These are phyloP conservation scores for Aurantiochytrium sp. DNA, from an alignment of 108 stramenopile genomes.

Conservation along the genomic window DNA sequence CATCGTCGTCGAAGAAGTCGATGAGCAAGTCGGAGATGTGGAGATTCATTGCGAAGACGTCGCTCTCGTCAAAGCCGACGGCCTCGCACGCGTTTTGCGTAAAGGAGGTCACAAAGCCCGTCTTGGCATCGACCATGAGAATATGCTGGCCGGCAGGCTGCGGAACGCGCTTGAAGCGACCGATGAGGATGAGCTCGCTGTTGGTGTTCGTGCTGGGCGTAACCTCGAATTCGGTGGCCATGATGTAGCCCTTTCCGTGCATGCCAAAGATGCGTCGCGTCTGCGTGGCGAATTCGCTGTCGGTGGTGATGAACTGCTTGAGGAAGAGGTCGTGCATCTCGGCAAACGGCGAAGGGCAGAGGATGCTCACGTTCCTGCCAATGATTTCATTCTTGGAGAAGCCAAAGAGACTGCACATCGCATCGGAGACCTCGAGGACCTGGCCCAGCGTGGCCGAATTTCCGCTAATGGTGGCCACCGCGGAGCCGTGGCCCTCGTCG, in stretches of 20 bases:
- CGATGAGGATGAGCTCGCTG: slow-evolving; percentile 7
- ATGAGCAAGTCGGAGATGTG: neutral
- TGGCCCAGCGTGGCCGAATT: neutral
- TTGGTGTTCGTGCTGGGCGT: slow-evolving; percentile 14
- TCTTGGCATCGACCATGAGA: slow-evolving; percentile 17
- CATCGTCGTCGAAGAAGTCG: slow-evolving; percentile 14
- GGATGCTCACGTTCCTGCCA: neutral
- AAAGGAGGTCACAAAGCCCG: neutral
- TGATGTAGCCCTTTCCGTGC: slow-evolving; percentile 14
- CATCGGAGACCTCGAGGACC: neutral
- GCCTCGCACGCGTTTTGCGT: neutral
- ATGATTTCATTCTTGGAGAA: neutral
- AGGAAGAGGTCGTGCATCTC: neutral
- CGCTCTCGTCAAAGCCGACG: slow-evolving; percentile 4
- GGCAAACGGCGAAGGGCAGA: neutral
- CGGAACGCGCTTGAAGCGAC: neutral
- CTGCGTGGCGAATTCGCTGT: slow-evolving; percentile 10
- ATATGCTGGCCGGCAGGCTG: neutral
- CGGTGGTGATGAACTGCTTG: neutral
- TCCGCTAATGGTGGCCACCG: neutral
- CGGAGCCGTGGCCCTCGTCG: neutral
- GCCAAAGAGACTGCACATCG: slow-evolving; percentile 4
- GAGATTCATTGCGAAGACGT: neutral
- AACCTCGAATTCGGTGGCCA: neutral
- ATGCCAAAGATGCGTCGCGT: slow-evolving; percentile 27